Conservation (phyloP, 768 basidiomycete species). For the Tulasnella sp. region DNA sequence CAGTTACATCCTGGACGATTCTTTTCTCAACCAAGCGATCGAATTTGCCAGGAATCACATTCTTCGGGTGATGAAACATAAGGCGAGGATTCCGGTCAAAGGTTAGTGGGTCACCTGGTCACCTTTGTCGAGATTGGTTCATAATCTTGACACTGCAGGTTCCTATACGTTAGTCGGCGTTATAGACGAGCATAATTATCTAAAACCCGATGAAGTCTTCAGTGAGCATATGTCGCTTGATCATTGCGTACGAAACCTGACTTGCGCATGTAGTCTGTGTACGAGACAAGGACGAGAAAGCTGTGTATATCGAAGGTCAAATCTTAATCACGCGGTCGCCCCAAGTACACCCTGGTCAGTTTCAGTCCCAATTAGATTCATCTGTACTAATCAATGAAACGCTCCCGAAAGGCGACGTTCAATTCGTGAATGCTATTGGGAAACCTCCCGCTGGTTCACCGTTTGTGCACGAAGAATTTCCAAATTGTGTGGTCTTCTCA, state of each 20-base stretch:
- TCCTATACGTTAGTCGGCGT: constrained; percentile 56
- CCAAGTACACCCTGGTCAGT: constrained; percentile 55
- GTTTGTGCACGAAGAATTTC: constrained; percentile 37
- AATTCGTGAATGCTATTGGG: constrained; percentile 41
- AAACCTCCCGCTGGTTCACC: constrained; percentile 41
- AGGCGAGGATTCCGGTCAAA: constrained; percentile 54
- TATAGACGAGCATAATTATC: constrained; percentile 46
- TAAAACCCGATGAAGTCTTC: constrained; percentile 46
- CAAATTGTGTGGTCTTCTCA: constrained; percentile 49
- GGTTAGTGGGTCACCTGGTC: constrained; percentile 24
- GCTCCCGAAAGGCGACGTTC: constrained; percentile 17
- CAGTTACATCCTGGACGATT: constrained; percentile 27
- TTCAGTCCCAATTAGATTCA: neutral
- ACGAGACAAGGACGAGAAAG: constrained; percentile 12
- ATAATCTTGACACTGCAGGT: neutral
- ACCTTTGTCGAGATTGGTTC: neutral
- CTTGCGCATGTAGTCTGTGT: constrained; percentile 31
- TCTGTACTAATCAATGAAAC: too few relatives aligned
- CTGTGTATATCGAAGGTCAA: constrained; percentile 40
- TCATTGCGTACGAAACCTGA: neutral
- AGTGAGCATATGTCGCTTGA: constrained; percentile 29
- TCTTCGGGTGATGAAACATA: constrained; percentile 50
- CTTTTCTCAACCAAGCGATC: constrained; percentile 42
- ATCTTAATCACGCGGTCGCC: constrained; percentile 51
- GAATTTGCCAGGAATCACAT: constrained; percentile 46